These are phyloP conservation scores for Pezicula neosporulosa DNA, from an alignment of 2,329 filamentous ascomycete species.

Conservation along the genomic window DNA sequence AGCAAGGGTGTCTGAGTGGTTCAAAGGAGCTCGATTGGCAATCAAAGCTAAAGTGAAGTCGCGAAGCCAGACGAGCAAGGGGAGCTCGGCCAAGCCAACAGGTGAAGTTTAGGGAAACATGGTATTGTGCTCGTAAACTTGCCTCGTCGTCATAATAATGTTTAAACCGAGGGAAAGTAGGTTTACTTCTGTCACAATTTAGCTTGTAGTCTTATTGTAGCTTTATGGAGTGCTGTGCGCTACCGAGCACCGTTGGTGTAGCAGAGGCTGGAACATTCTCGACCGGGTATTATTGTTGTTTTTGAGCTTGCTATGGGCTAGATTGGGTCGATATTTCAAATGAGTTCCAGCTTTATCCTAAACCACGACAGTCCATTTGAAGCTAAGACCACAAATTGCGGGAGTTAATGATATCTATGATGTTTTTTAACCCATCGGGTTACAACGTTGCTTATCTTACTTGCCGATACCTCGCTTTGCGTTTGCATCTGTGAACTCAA, in stretches of 20 bases:
- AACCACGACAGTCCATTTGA: too few relatives aligned
- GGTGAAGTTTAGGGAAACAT: neutral
- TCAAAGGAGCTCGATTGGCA: constrained; percentile 20
- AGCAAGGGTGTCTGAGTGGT: constrained; percentile 21
- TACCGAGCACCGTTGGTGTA: neutral
- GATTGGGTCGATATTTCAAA: too few relatives aligned
- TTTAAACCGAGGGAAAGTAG: too few relatives aligned
- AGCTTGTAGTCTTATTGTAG: constrained; percentile 2
- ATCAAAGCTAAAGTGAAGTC: constrained; percentile 20
- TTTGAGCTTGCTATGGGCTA: too few relatives aligned
- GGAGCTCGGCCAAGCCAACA: neutral
- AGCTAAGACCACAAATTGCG: too few relatives aligned
- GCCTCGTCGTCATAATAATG: constrained; percentile 1
- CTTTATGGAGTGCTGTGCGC: neutral
- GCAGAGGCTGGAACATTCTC: neutral
- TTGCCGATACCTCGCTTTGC: too few relatives aligned
- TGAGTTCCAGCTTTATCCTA: too few relatives aligned
- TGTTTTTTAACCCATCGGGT: too few relatives aligned
- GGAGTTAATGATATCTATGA: too few relatives aligned
- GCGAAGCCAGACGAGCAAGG: constrained; percentile 6
- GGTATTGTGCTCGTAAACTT: neutral
- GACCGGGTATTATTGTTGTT: too few relatives aligned
- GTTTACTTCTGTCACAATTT: constrained; percentile 1
- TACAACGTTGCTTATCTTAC: too few relatives aligned
- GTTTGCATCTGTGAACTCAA: too few relatives aligned